phyloP scores from a whole-genome alignment of 23 red algal genomes.

The Gracilaria domingensis region DNA sequence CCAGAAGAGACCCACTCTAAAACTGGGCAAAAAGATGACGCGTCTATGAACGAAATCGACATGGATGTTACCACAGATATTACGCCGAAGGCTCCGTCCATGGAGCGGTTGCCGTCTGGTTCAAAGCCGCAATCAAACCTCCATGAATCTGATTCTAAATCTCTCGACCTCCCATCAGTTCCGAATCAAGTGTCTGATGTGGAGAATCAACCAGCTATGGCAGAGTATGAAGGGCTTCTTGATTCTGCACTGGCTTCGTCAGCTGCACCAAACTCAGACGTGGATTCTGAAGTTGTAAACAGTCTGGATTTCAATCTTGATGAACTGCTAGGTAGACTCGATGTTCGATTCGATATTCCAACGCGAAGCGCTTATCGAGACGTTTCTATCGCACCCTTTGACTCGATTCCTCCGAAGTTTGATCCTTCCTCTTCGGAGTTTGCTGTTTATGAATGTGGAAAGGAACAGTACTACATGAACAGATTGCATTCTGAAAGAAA shows the following conservation, averaged over 20 bases:
- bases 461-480: constrained; percentile 6
- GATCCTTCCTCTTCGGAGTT: constrained; percentile 14
- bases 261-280: background rate
- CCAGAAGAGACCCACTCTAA: background rate
- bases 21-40: background rate
- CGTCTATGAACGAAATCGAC: background rate
- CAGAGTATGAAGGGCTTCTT: constrained; percentile 6
- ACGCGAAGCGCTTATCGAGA: background rate
- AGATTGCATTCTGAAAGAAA: background rate
- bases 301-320: constrained; percentile 12
- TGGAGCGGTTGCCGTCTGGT: background rate
- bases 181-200: background rate
- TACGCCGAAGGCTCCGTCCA: background rate
- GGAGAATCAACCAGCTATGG: background rate
- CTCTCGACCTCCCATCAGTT: background rate
- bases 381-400: constrained; percentile 4
- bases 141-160: background rate
- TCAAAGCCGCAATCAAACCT: background rate
- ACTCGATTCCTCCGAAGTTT: constrained; percentile 21
- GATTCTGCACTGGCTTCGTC: background rate
- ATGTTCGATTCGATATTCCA: constrained; percentile 30
- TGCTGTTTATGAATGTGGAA: background rate
- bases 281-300: too few relatives aligned
- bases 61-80: background rate
- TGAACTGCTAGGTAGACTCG: constrained; percentile 2